phyloP scores from a whole-genome alignment of 306 rosid genomes.

The Alnus glutinosa region DNA sequence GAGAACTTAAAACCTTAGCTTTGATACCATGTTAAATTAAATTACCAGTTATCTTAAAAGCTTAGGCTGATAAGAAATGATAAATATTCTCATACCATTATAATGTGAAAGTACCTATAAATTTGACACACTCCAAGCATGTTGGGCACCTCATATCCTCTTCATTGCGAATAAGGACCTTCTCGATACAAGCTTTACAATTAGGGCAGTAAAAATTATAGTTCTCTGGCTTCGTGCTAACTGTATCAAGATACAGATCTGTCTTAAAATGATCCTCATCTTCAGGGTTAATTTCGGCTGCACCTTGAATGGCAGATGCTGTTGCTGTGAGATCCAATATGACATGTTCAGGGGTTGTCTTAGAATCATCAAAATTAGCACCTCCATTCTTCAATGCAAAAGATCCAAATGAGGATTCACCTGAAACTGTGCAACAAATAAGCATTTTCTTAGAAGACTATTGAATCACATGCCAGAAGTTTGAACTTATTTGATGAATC shows the following conservation, averaged over 20 bases:
- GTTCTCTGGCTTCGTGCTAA: conserved; percentile 49
- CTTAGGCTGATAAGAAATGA: too few relatives aligned
- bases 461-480: too few relatives aligned
- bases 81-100: too few relatives aligned
- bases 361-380: not conserved
- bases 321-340: conserved; percentile 1
- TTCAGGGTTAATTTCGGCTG: not conserved
- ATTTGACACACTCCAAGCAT: conserved; percentile 73
- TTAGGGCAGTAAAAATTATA: conserved; percentile 77
- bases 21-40: too few relatives aligned
- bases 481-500: too few relatives aligned
- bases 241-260: conserved; percentile 54
- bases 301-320: not conserved
- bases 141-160: conserved; percentile 51
- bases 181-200: conserved; percentile 70
- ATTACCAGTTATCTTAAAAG: too few relatives aligned
- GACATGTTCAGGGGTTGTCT: conserved; percentile 15
- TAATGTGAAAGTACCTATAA: conserved; percentile 36
- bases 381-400: conserved; percentile 9
- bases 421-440: conserved; percentile 26
- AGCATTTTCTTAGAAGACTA: too few relatives aligned
- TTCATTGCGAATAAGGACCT: conserved; percentile 42
- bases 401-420: conserved; percentile 17
- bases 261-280: conserved; percentile 5
- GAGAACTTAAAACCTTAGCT: too few relatives aligned